Evolutionary conservation across 1,284 basidiomycete species (phyloP).

Genomic region (Lentinula novae-zelandiae): DNA sequence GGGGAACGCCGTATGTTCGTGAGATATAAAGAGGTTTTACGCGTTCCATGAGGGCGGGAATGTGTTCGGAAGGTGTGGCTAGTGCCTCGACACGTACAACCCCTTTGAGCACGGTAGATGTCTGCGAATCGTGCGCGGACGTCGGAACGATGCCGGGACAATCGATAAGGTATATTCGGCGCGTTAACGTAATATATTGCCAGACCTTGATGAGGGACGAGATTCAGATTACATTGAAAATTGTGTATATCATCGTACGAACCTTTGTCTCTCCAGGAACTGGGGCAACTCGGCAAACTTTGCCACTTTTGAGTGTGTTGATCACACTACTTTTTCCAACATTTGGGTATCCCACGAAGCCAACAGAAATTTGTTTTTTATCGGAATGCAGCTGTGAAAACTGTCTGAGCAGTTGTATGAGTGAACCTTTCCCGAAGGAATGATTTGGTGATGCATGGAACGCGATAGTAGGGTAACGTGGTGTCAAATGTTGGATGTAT

Average conservation of each 20-base stretch:
- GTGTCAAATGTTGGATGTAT: conserved; percentile 94
- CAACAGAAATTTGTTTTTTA: conserved; percentile 99
- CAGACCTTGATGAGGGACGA: conserved; percentile 61
- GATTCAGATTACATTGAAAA: neutral
- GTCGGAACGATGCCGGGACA: conserved; percentile 98
- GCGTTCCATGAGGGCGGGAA: conserved; percentile 83
- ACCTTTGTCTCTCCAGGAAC: conserved; percentile 98
- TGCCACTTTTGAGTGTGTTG: conserved; percentile 98
- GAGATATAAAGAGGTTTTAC: conserved; percentile 93
- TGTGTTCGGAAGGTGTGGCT: conserved; percentile 91
- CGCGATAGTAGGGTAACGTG: conserved; percentile 92
- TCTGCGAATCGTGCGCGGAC: conserved; percentile 88
- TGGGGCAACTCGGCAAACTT: conserved; percentile 96
- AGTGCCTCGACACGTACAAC: conserved; percentile 97
- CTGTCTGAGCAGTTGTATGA: conserved; percentile 95
- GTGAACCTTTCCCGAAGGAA: conserved; percentile 97
- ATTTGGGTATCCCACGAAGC: conserved; percentile 98
- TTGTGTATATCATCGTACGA: conserved; percentile 14
- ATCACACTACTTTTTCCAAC: conserved; percentile 98
- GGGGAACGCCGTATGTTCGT: conserved; percentile 81
- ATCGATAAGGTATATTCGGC: conserved; percentile 98
- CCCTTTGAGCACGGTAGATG: conserved; percentile 93
- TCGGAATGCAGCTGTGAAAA: conserved; percentile 97
- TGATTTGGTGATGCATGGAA: conserved; percentile 99
- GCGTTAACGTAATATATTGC: conserved; percentile 98